phyloP scores from a whole-genome alignment of 495 filamentous ascomycete species.

The Parachaetomium inaequale region DNA sequence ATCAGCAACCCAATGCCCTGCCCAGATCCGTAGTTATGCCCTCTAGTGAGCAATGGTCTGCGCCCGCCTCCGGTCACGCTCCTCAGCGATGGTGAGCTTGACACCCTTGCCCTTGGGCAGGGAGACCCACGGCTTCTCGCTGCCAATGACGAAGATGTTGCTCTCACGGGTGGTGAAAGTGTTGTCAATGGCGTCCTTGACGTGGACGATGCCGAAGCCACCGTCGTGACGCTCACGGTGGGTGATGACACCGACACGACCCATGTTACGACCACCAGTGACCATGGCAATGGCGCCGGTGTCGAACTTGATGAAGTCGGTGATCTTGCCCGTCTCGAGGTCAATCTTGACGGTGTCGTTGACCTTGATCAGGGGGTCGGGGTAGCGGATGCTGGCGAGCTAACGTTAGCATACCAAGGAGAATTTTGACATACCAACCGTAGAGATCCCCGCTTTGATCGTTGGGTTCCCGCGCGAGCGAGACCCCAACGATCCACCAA shows the following conservation, averaged over 20 bases:
- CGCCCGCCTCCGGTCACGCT: slow-evolving; percentile 92
- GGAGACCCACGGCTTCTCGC: slow-evolving; percentile 97
- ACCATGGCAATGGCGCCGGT: slow-evolving; percentile 96
- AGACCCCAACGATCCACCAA: slow-evolving; percentile 62
- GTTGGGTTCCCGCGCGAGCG: slow-evolving; percentile 17
- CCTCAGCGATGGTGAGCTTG: slow-evolving; percentile 97
- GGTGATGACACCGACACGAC: slow-evolving; percentile 99
- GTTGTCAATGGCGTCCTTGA: slow-evolving; percentile 99
- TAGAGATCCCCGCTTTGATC: slow-evolving; percentile 29
- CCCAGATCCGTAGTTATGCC: slow-evolving; percentile 15
- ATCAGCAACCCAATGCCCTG: slow-evolving; percentile 30
- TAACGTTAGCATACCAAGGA: slow-evolving; percentile 40
- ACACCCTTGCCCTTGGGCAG: slow-evolving; percentile 99
- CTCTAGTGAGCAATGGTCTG: slow-evolving; percentile 61
- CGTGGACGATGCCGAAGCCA: slow-evolving; percentile 99
- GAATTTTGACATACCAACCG: slow-evolving; percentile 47
- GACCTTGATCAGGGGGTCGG: slow-evolving; percentile 95
- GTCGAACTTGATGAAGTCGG: slow-evolving; percentile 94
- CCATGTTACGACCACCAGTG: slow-evolving; percentile 99
- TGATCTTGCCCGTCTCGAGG: slow-evolving; percentile 91
- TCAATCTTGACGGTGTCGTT: slow-evolving; percentile 99
- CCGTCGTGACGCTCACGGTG: slow-evolving; percentile 99
- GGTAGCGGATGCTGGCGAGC: slow-evolving; percentile 85
- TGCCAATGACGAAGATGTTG: slow-evolving; percentile 98
- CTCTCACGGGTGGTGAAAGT: slow-evolving; percentile 95